Evolutionary conservation across 805 yeast genomes (phyloP).

Genomic region (Pichia pseudocactophila): DNA sequence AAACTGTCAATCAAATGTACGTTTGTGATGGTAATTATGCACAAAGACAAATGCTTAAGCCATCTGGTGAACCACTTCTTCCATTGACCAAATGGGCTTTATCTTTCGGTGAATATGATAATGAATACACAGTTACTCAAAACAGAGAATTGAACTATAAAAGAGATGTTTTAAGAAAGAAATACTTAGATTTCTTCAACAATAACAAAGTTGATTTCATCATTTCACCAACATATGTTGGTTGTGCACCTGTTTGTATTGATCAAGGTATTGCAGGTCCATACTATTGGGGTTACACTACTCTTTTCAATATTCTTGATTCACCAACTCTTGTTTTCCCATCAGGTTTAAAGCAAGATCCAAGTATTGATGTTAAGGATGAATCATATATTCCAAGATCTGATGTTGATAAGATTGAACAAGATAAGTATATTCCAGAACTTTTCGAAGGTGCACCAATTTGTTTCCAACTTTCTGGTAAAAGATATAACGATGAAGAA

Average conservation of each 20-base stretch:
- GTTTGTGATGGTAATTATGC: constrained; percentile 59
- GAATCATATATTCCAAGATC: constrained; percentile 34
- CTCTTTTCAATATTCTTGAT: constrained; percentile 65
- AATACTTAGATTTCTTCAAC: constrained; percentile 45
- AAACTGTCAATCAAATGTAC: constrained; percentile 49
- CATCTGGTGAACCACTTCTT: constrained; percentile 61
- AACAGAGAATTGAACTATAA: constrained; percentile 44
- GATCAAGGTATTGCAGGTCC: constrained; percentile 35
- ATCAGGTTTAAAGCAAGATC: constrained; percentile 51
- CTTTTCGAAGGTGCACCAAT: constrained; percentile 45
- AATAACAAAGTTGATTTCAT: constrained; percentile 54
- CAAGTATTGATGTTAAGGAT: constrained; percentile 39
- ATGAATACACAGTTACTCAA: constrained; percentile 37
- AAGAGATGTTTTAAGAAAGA: constrained; percentile 52
- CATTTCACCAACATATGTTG: constrained; percentile 58
- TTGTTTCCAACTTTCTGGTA: constrained; percentile 43
- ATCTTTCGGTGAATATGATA: constrained; percentile 50
- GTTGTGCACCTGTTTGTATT: constrained; percentile 62
- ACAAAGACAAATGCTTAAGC: constrained; percentile 41
- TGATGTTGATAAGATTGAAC: constrained; percentile 40
- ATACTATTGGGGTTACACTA: constrained; percentile 74
- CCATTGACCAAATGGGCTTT: constrained; percentile 57
- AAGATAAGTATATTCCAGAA: constrained; percentile 38
- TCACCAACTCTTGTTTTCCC: constrained; percentile 60
- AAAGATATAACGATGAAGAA: constrained; percentile 50